Evolutionary conservation across 1,284 basidiomycete genomes (phyloP), one percentile per base, ranked within the genome.

Genomic region (Gastroboletus turbinatus): DNA sequence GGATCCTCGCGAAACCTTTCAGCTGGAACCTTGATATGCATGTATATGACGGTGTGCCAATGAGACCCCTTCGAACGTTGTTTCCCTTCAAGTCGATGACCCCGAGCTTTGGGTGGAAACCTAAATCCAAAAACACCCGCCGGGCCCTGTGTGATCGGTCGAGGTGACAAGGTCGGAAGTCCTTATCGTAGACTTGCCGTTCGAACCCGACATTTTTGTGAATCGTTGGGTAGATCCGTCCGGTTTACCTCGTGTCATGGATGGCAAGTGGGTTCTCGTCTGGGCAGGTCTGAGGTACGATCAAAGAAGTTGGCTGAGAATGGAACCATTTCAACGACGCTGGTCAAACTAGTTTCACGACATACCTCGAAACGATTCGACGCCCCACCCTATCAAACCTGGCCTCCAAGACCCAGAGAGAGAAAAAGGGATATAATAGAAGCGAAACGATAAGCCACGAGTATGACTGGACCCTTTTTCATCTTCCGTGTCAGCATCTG

Each of bases 211-310:
- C 5, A 11, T 13, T 14, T n/a, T 25, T 25, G 40, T 50, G 50
- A 52, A 42, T 33, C 17, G 21, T 30, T 14, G 6, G 29, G 11
- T 32, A 56, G 60, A 60, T 66, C 62, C 64, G 56, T 51, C 62
- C 56, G 56, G 33, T 30, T 55, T 8, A 46, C 53, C 50, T 53
- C 61, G 47, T 62, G 59, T 58, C 10, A 10, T 39, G 43, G 16
- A 43, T n/a, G n/a, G n/a, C 14, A 17, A 9, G 19, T 9, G 42
- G 16, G 17, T 14, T 40, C 38, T 40, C 35, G 40, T 48, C 21
- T n/a, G 10, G 16, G 35, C 16, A 23, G 11, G 23, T 5, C n/a
- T n/a, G n/a, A n/a, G n/a, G n/a, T n/a, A n/a, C n/a, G n/a, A n/a
- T n/a, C n/a, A n/a, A 45, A 36, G 27, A n/a, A n/a, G 2, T 32